phyloP scores from a whole-genome alignment of 306 rosid species.

The Begonia fuchsioides region DNA sequence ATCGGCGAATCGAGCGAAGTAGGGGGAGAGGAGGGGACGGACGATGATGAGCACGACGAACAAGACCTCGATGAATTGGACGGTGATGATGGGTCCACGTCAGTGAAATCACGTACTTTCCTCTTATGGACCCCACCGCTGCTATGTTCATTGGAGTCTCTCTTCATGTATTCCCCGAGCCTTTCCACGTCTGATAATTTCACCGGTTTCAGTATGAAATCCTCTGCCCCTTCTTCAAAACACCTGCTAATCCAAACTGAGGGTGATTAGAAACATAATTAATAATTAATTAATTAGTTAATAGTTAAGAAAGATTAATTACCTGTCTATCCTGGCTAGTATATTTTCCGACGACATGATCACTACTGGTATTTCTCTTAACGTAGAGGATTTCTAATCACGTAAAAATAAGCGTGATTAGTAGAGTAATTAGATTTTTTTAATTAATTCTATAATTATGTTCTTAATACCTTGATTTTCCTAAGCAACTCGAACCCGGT shows the following conservation, averaged over 20 bases:
- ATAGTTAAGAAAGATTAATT: neutral
- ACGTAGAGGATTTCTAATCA: constrained; percentile 55
- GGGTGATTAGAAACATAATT: too few relatives aligned
- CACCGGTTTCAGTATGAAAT: constrained; percentile 91
- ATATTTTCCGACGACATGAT: constrained; percentile 95
- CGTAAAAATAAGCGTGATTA: neutral
- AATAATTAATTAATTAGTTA: too few relatives aligned
- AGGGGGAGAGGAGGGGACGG: constrained; percentile 30
- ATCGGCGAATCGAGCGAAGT: constrained; percentile 45
- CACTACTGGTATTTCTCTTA: constrained; percentile 76
- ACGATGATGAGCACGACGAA: constrained; percentile 19
- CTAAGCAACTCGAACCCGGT: constrained; percentile 86
- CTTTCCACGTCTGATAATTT: constrained; percentile 75
- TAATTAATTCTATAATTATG: neutral
- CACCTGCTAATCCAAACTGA: constrained; percentile 24
- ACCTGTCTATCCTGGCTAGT: constrained; percentile 87
- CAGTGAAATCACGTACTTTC: constrained; percentile 28
- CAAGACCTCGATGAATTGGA: constrained; percentile 20
- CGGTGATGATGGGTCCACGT: constrained; percentile 35
- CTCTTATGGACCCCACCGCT: constrained; percentile 37
- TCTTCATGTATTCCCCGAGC: constrained; percentile 37
- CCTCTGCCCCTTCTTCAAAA: constrained; percentile 97
- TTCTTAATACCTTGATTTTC: constrained; percentile 53
- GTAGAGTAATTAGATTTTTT: neutral
- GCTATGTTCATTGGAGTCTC: constrained; percentile 19